Base-by-base conservation (phyloP, 257 asterid species). In the Solanum lycopersicoides region DNA sequence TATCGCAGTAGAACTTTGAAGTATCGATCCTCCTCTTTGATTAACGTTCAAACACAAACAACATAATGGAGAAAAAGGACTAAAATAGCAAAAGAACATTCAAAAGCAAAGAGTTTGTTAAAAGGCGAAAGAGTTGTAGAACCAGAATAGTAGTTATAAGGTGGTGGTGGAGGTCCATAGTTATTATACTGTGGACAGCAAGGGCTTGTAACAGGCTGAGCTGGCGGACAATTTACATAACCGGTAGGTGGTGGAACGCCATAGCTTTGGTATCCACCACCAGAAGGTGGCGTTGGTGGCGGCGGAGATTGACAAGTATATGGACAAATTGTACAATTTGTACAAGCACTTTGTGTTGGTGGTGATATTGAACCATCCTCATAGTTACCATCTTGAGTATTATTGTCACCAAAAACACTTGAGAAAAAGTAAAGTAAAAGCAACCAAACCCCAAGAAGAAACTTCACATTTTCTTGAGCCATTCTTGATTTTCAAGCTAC, bases 161-260 rank as follows among this genome's bases (percentile, higher is more conserved):
- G 91, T 45, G 89, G 91, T 45, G 87, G 87, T 10, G 92, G 85
- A 82, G 85, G 85, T 50, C 69, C 85, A 50, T 47, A 47, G 28
- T 82, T 82, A 82, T 30, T 80, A 50, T 32, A 18, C 75, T 90
- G 75, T 74, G 83, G 91, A 50, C 91, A 87, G 87, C 92, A 90
- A 4, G 75, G 87, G 39, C 18, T 12, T 30, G 42, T 12, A 50
- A 23, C 76, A 11, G 91, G 87, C 45, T 63, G 86, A 50, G 73
- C 50, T 53, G 92, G 92, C 2, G 92, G 91, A 83, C 92, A 90
- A 59, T 86, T 82, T 32, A 8, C 90, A n/a, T 87, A 87, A 32
- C 83, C 88, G 11, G 75, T 50, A 18, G 92, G 90, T 3, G 90
- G 87, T 25, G 90, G 86, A n/a, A 73, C 21, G 12, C 82, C 89